Percentiles rank a stretch among this genome's conserved stretches.
Evolutionary conservation across 148 eudicot genomes (phyloP).

Genomic region (Oxyria digyna): DNA sequence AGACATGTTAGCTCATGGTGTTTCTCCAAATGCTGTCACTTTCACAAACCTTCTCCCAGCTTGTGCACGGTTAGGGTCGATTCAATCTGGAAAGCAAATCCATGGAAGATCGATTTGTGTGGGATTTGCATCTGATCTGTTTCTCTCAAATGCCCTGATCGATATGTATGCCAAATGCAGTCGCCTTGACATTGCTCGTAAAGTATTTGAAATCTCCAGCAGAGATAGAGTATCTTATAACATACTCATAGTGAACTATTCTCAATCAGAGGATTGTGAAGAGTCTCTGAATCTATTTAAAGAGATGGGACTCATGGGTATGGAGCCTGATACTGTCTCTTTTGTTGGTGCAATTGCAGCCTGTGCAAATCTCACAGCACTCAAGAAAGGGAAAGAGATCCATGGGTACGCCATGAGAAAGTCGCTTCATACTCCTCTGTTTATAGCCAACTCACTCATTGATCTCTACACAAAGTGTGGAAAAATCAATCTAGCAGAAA

Average conservation of each 20-base stretch:
- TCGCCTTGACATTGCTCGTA: constrained; percentile 33
- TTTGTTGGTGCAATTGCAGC: constrained; percentile 52
- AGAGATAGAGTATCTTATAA: constrained; percentile 58
- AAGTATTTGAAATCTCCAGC: constrained; percentile 37
- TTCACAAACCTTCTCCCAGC: constrained; percentile 69
- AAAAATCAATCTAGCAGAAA: constrained; percentile 35
- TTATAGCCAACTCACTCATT: constrained; percentile 50
- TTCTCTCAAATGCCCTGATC: constrained; percentile 52
- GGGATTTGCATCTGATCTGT: constrained; percentile 35
- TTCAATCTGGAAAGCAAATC: constrained; percentile 45
- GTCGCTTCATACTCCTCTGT: constrained; percentile 31
- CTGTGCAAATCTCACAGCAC: constrained; percentile 46
- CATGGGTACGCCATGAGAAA: constrained; percentile 42
- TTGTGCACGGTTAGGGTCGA: constrained; percentile 52
- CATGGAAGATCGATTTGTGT: constrained; percentile 40
- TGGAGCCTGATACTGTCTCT: constrained; percentile 42
- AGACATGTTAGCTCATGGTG: constrained; percentile 44
- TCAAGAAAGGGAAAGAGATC: constrained; percentile 60
- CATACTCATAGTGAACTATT: constrained; percentile 49
- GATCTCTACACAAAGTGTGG: constrained; percentile 77
- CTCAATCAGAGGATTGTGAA: constrained; percentile 32
- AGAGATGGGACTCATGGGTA: constrained; percentile 41
- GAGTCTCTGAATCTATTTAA: constrained; percentile 35
- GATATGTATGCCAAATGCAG: constrained; percentile 71
- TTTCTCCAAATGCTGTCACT: constrained; percentile 47